phyloP scores from a whole-genome alignment of 495 filamentous ascomycete species.

The Penicillium mononematosum region DNA sequence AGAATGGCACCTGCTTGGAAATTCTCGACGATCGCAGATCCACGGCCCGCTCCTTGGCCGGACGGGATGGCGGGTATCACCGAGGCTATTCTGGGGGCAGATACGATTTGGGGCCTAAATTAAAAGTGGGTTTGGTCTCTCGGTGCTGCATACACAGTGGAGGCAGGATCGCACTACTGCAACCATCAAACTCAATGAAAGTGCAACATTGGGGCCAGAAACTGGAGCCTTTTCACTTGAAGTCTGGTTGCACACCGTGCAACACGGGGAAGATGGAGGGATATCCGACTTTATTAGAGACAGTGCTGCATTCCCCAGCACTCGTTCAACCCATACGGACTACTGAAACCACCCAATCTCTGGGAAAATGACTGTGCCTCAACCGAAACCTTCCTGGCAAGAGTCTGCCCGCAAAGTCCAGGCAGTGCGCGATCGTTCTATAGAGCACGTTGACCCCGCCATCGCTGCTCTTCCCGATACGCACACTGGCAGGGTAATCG shows the following conservation, averaged over 20 bases:
- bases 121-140: too few relatives aligned
- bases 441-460: not conserved
- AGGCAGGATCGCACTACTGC: not conserved
- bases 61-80: not conserved
- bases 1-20: not conserved
- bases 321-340: not conserved
- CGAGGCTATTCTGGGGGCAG: not conserved
- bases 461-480: constrained; percentile 2
- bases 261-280: too few relatives aligned
- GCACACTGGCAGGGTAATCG: constrained; percentile 4
- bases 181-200: not conserved
- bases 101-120: too few relatives aligned
- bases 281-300: not conserved
- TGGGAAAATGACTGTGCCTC: constrained; percentile 1
- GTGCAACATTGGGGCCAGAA: not conserved
- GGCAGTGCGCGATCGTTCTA: not conserved
- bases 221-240: not conserved
- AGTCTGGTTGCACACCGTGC: not conserved
- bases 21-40: not conserved
- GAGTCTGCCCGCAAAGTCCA: constrained; percentile 5
- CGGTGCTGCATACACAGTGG: too few relatives aligned
- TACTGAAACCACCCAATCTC: not conserved
- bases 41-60: not conserved
- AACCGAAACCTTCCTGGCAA: not conserved
- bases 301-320: not conserved